These are phyloP conservation scores for Verticillium isaacii DNA, from an alignment of 2,329 filamentous ascomycete species.

Conservation along the genomic window DNA sequence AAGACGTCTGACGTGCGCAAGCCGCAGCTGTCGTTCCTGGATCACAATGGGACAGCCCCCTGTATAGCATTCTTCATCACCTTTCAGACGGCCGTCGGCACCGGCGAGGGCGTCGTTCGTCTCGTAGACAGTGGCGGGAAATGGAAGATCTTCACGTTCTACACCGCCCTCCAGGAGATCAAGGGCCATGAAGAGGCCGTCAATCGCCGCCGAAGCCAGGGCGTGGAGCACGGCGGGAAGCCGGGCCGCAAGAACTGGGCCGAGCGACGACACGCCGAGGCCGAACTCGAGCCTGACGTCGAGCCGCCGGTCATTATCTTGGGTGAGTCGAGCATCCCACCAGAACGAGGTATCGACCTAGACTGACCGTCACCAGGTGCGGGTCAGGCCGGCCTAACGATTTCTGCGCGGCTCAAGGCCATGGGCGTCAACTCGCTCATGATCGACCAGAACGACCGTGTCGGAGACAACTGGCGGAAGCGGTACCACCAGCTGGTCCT, in stretches of 20 bases:
- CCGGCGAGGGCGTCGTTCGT: conserved; percentile 51
- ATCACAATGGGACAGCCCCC: conserved; percentile 39
- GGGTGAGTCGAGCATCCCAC: conserved; percentile 14
- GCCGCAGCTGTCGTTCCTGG: conserved; percentile 15
- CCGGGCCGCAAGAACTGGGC: conserved; percentile 16
- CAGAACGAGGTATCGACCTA: neutral
- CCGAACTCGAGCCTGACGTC: conserved; percentile 8
- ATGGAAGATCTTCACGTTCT: conserved; percentile 56
- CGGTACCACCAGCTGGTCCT: conserved; percentile 53
- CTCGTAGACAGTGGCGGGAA: conserved; percentile 29
- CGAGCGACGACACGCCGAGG: conserved; percentile 10
- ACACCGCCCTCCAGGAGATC: conserved; percentile 45
- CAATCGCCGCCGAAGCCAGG: conserved; percentile 38
- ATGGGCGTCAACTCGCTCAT: conserved; percentile 45
- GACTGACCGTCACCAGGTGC: conserved; percentile 31
- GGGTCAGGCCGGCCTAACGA: conserved; percentile 50
- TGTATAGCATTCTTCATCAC: conserved; percentile 54
- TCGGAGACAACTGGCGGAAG: conserved; percentile 58
- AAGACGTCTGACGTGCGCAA: conserved; percentile 23
- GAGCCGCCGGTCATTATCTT: conserved; percentile 14
- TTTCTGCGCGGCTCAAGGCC: conserved; percentile 50
- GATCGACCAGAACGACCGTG: conserved; percentile 42
- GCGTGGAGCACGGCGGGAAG: conserved; percentile 34
- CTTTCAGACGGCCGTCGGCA: conserved; percentile 47
- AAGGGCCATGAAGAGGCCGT: conserved; percentile 41